A percentile compares a stretch with the other conserved stretches of the same genome.
Evolutionary conservation across 2,329 filamentous ascomycete species (phyloP).

Genomic region (Hymenoscyphus fructigenus): DNA sequence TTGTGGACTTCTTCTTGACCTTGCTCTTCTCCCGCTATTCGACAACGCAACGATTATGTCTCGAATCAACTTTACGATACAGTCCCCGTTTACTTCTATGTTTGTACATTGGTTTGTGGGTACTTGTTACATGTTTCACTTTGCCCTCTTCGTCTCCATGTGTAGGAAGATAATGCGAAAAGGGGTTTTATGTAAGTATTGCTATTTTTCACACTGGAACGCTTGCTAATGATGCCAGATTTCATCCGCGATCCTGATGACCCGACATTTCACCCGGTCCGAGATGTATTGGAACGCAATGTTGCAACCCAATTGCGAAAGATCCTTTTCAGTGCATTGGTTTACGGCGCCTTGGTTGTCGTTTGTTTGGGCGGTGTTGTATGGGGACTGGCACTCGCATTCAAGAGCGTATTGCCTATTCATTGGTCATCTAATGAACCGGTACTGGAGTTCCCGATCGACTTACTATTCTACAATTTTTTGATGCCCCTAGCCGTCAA

Average conservation of each 20-base stretch:
- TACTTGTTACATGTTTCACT: conserved; percentile 99
- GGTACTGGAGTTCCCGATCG: conserved; percentile 89
- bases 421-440: conserved; percentile 93
- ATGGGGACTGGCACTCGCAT: conserved; percentile 75
- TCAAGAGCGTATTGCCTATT: conserved; percentile 77
- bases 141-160: conserved; percentile 97
- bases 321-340: conserved; percentile 91
- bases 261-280: conserved; percentile 95
- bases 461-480: conserved; percentile 95
- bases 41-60: conserved; percentile 75
- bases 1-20: conserved; percentile 85
- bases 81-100: conserved; percentile 82
- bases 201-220: background rate
- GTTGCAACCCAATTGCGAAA: conserved; percentile 92
- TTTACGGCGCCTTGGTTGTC: conserved; percentile 91
- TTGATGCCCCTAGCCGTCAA: conserved; percentile 84
- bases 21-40: conserved; percentile 87
- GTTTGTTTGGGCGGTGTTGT: conserved; percentile 93
- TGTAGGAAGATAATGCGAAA: conserved; percentile 96
- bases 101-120: conserved; percentile 99
- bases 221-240: conserved; percentile 52
- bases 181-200: conserved; percentile 79
- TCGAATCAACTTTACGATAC: conserved; percentile 72
- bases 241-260: conserved; percentile 98
- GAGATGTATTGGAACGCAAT: conserved; percentile 91